Percentiles rank a stretch among this genome's conserved stretches.
Conservation (phyloP, 805 yeast species). For the Yamadazyma kitorensis region DNA sequence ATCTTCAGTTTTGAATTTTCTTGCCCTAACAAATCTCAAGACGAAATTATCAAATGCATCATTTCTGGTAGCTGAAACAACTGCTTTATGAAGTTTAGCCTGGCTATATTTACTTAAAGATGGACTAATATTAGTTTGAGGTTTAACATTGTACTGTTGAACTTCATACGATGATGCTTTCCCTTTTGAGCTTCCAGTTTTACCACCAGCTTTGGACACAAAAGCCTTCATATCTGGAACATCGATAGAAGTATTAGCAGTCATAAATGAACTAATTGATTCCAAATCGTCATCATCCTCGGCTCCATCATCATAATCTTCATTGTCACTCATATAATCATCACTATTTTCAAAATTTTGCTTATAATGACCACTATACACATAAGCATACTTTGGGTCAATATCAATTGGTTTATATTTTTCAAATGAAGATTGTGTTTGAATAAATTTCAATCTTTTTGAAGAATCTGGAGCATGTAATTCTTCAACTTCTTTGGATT, state of each 20-base stretch:
- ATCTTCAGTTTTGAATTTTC: slow-evolving; percentile 77
- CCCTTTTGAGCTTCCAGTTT: background rate
- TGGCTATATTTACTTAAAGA: slow-evolving; percentile 53
- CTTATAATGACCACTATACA: slow-evolving; percentile 20
- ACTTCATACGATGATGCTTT: slow-evolving; percentile 3
- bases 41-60: slow-evolving; percentile 81
- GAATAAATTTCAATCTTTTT: slow-evolving; percentile 26
- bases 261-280: slow-evolving; percentile 31
- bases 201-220: slow-evolving; percentile 1
- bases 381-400: slow-evolving; percentile 20
- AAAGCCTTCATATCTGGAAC: slow-evolving; percentile 13
- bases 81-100: slow-evolving; percentile 47
- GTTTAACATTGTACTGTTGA: slow-evolving; percentile 13
- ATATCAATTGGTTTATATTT: slow-evolving; percentile 20
- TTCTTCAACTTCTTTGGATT: slow-evolving; percentile 7
- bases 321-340: slow-evolving; percentile 19
- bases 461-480: slow-evolving; percentile 19
- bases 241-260: slow-evolving; percentile 26
- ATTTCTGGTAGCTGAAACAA: slow-evolving; percentile 44
- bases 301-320: slow-evolving; percentile 15
- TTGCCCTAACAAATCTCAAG: slow-evolving; percentile 77
- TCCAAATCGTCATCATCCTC: slow-evolving; percentile 18
- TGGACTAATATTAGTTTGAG: slow-evolving; percentile 41
- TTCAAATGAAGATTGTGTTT: slow-evolving; percentile 23
- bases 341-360: slow-evolving; percentile 17